Base-by-base conservation (phyloP, 345 rosid species). In the Salix brachista region DNA sequence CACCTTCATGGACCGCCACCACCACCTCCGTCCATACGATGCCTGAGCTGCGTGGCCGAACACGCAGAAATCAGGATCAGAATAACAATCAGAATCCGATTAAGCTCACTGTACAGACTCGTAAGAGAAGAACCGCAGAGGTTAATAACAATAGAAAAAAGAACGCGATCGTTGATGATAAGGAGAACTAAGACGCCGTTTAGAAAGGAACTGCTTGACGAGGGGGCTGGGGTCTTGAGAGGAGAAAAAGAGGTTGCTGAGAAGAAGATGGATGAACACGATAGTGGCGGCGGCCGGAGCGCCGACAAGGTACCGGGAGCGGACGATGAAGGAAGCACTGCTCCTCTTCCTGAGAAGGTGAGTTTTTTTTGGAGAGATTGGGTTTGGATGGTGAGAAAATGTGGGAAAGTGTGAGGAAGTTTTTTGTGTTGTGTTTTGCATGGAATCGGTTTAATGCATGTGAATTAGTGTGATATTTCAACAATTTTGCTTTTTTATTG, bases 271-370 rank as follows among this genome's bases (percentile, higher is more conserved):
- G 92, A 84, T 76, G 96, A 85, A 64, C 81, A 71, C 76, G 92
- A 88, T 70, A 93, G 96, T 71, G 94, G 94, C 69, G 94, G 94
- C 8, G 94, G 90, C 42, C 84, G 88, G 44, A 91, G 94, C 76
- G 89, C 86, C 70, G 90, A 85, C 39, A 89, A 84, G 78, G 89
- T 71, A 44, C 79, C 83, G 4, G 91, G 87, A 19, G 91, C 93
- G 37, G 98, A 91, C 36, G 98, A 95, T 54, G 99, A 93, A 80
- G 99, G 92, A 77, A 91, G 85, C 82, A 65, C 94, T 39, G 93
- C 93, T 82, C 99, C 97, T 2, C 84, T 93, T 77, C 99, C 99
- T 9, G 99, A 89, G 67, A 93, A 90, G 97, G 98, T 93, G 30
- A 36, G 25, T 28, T 11, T 36, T 32, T 70, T 71, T 19, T 9